Evolutionary conservation across 2,329 filamentous ascomycete species (phyloP), one percentile per base, ranked within the genome.

Genomic region (Xylariaceae sp.): DNA sequence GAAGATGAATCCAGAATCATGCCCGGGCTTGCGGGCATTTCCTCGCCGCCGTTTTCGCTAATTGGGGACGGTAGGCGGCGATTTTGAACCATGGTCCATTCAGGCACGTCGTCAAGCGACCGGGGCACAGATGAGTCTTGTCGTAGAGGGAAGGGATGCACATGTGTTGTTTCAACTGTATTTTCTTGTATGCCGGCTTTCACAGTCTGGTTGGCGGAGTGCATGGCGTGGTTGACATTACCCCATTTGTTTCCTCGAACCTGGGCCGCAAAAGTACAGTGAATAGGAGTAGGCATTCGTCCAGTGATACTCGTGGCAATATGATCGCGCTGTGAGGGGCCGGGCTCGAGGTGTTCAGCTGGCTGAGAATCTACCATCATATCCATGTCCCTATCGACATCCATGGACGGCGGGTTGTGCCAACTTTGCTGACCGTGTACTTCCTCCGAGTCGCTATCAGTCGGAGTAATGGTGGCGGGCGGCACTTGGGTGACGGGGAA

Each of bases 241-340:
- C 65, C 65, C 66, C 72, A 70, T 49, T 68, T 70, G 49, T 71
- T 71, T n/a, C 74, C 74, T 42, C 73, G 68, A 18, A 78, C 65
- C 53, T 80, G 75, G 2, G 70, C 68, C 1, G 74, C 72, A 53
- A 81, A 81, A 38, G 63, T 76, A 45, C 73, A 72, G 49, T 79
- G 72, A n/a, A 80, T 79, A 2, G 77, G 77, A 2, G 78, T 80
- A 2, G 77, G 76, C 60, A 80, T 72, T 36, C 76, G 74, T 43
- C 69, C 67, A 16, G 64, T 64, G 34, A 64, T 52, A 42, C 54
- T 64, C n/a, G 60, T 41, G 8, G 53, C 56, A 22, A 55, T 36
- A 8, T 50, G 50, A 26, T 66, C 61, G 3, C 56, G 58, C 19
- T 65, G 64, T 13, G 54, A 54, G 3, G 57, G 44, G 3, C 54